Evolutionary conservation across 2,329 filamentous ascomycete species (phyloP), one percentile per base, ranked within the genome.

Genomic region (Sclerotinia glacialis): DNA sequence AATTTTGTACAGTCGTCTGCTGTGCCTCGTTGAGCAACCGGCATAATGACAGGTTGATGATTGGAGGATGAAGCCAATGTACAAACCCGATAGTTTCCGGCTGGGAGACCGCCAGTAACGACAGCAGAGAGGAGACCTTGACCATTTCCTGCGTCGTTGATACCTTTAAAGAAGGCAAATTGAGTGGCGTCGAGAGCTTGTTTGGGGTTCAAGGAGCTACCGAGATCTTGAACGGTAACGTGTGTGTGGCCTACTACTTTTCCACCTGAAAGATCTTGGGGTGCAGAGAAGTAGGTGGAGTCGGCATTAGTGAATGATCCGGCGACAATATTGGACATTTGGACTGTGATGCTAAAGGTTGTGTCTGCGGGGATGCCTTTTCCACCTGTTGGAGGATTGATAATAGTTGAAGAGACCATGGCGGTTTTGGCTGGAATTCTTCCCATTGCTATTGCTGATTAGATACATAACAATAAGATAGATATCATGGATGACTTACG

Each of bases 1-100:
- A 81, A 80, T 68, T 80, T 80, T 23, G 75, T 77, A 69, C 80
- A 82, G 69, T 82, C 80, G 69, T 82, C 80, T 40, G 78, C 75
- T 50, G 78, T 74, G 69, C 80, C 80, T 67, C 80, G 76, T 72
- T 80, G 79, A 47, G 80, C 80, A 50, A 81, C 77, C 34, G 78
- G 78, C 78, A 80, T 80, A 26, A 78, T 66, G 31, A 79, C 78
- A 59, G 78, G 77, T 58, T 80, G 78, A 73, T 82, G 80, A 70
- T 81, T 82, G 49, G 75, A 73, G 18, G 80, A 71, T 47, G 76
- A 74, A 56, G 75, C 75, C 76, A 82, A 76, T 9, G 80, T 80
- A 73, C 80, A 82, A n/a, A 80, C 74, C 61, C 80, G 76, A 67
- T 81, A 81, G 61, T 75, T 78, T 16, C 80, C 79, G 50, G 78